Percentiles rank a stretch among this genome's conserved stretches.
These are phyloP conservation scores for Spathaspora passalidarum DNA, from an alignment of 805 yeast genomes.

Conservation along the genomic window DNA sequence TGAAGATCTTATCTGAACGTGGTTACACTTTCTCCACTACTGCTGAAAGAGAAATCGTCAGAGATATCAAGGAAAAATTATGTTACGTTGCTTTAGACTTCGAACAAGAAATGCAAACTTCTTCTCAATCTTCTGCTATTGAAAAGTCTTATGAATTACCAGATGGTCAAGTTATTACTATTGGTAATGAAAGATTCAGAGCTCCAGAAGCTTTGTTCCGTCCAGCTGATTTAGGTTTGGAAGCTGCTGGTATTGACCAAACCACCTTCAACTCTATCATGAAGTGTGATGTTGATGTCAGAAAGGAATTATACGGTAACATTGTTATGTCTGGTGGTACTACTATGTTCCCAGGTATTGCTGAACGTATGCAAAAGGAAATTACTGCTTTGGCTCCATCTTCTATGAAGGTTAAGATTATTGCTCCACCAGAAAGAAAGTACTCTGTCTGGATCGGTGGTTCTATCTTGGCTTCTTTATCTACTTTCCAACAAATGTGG, in stretches of 20 bases:
- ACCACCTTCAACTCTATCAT: slow-evolving; percentile 92
- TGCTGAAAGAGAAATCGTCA: slow-evolving; percentile 96
- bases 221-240: slow-evolving; percentile 86
- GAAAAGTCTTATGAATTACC: slow-evolving; percentile 99
- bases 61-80: slow-evolving; percentile 96
- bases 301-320: slow-evolving; percentile 98
- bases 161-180: slow-evolving; percentile 99
- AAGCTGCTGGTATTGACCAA: slow-evolving; percentile 99
- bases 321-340: slow-evolving; percentile 99
- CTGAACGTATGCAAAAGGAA: slow-evolving; percentile 99
- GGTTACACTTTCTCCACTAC: slow-evolving; percentile 98
- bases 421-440: slow-evolving; percentile 99
- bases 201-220: slow-evolving; percentile 99
- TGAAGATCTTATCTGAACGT: slow-evolving; percentile 98
- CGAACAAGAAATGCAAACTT: slow-evolving; percentile 99
- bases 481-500: slow-evolving; percentile 99
- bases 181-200: slow-evolving; percentile 99
- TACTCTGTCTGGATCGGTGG: slow-evolving; percentile 99
- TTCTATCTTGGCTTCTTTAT: slow-evolving; percentile 96
- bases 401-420: slow-evolving; percentile 98
- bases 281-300: slow-evolving; percentile 98
- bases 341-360: slow-evolving; percentile 99
- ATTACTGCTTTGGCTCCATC: slow-evolving; percentile 99
- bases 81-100: slow-evolving; percentile 99
- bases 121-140: slow-evolving; percentile 95